Evolutionary conservation across 164 flowering plant species (phyloP).

Genomic region (Magnolia sinica): DNA sequence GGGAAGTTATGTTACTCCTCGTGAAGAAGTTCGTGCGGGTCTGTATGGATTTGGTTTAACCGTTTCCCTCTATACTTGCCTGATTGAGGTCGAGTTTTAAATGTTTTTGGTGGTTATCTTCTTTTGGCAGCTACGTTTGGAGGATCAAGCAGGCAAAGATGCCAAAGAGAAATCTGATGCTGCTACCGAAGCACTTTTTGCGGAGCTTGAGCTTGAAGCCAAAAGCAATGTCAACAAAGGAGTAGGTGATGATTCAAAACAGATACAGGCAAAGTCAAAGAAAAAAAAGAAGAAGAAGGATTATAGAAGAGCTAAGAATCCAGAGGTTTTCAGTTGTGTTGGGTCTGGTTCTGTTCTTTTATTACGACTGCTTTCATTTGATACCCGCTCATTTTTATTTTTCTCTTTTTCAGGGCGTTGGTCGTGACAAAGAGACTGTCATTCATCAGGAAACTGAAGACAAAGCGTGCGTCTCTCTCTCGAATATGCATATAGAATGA

Average conservation of each 20-base stretch:
- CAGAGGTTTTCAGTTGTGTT: constrained; percentile 53
- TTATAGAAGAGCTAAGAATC: constrained; percentile 56
- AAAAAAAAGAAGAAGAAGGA: constrained; percentile 85
- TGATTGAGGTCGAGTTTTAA: no score
- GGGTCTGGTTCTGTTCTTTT: constrained; percentile 12
- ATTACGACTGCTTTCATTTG: neutral
- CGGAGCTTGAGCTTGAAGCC: constrained; percentile 87
- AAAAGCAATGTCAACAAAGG: constrained; percentile 49
- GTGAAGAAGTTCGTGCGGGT: no score
- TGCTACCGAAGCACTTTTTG: constrained; percentile 89
- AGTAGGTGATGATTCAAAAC: constrained; percentile 42
- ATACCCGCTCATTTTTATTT: no score
- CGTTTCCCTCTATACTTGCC: no score
- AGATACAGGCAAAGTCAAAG: constrained; percentile 60
- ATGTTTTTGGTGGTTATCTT: no score
- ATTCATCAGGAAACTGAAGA: no score
- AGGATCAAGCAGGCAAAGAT: constrained; percentile 68
- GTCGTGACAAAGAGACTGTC: no score
- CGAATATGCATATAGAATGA: no score
- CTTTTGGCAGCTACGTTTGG: constrained; percentile 1
- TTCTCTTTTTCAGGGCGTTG: no score
- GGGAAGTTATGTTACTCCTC: no score
- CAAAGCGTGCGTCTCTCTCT: neutral
- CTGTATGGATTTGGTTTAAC: no score
- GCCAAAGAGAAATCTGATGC: constrained; percentile 98